phyloP scores from a whole-genome alignment of 805 yeast genomes.

The Schizosaccharomyces cryophilus region DNA sequence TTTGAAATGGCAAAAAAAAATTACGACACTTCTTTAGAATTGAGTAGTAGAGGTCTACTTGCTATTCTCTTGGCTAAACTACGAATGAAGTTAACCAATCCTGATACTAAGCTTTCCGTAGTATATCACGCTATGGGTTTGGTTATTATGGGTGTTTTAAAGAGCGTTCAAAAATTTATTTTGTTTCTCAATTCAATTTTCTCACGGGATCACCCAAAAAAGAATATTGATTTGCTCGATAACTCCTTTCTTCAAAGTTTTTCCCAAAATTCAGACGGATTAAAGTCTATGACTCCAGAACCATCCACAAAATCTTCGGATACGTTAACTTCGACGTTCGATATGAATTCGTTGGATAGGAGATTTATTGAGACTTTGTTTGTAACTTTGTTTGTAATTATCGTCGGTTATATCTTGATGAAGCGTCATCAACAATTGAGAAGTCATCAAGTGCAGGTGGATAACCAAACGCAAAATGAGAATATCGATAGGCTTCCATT shows the following conservation, averaged over 20 bases:
- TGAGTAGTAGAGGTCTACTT: neutral
- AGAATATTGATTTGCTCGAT: no score
- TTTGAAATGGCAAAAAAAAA: constrained; percentile 63
- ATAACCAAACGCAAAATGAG: neutral
- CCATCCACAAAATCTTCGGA: no score
- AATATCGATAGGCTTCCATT: neutral
- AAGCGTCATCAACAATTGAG: neutral
- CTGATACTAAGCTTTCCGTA: neutral
- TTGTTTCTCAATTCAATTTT: no score
- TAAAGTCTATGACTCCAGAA: no score
- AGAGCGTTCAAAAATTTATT: no score
- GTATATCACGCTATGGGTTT: no score
- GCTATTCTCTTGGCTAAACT: neutral
- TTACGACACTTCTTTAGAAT: constrained; percentile 25
- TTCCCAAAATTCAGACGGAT: no score
- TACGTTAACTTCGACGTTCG: no score
- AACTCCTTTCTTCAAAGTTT: no score
- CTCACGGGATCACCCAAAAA: no score
- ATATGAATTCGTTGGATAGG: neutral
- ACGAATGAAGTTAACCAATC: neutral
- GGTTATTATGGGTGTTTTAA: no score
- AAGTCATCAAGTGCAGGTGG: neutral
- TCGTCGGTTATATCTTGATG: neutral
- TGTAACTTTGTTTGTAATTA: neutral
- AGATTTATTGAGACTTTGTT: neutral